Percentiles rank a stretch among this genome's conserved stretches.
Evolutionary conservation across 2,329 filamentous ascomycete species (phyloP).

Genomic region (Epichloe festucae): DNA sequence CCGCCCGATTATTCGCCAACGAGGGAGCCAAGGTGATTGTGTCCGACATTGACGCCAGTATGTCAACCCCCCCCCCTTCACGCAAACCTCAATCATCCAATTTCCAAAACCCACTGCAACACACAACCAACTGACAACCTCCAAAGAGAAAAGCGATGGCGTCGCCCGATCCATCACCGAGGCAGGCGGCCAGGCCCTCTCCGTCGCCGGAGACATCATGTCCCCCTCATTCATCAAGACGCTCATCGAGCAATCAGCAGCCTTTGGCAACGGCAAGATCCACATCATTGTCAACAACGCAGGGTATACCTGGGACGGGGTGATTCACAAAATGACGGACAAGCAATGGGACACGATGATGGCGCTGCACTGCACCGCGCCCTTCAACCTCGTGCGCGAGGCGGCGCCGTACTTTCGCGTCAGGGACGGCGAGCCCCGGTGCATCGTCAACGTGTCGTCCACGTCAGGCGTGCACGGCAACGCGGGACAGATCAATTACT

Average conservation of each 20-base stretch:
- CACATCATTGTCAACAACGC: conserved; percentile 89
- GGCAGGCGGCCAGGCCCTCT: conserved; percentile 53
- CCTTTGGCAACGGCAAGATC: conserved; percentile 77
- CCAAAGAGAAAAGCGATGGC: conserved; percentile 43
- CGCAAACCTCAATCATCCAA: no score
- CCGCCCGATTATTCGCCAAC: conserved; percentile 69
- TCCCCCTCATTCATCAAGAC: conserved; percentile 55
- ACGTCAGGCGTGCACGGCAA: conserved; percentile 78
- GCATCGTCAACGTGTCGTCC: conserved; percentile 72
- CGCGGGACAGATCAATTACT: conserved; percentile 83
- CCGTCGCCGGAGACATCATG: conserved; percentile 65
- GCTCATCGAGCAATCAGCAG: conserved; percentile 62
- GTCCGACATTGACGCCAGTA: conserved; percentile 67
- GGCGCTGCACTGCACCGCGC: conserved; percentile 69
- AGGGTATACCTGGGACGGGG: conserved; percentile 85
- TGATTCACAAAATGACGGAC: conserved; percentile 85
- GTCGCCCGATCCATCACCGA: conserved; percentile 60
- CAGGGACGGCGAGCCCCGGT: conserved; percentile 64
- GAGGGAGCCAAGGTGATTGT: conserved; percentile 78
- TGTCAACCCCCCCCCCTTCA: conserved; percentile 11
- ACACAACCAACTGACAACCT: background rate
- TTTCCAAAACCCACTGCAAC: no score
- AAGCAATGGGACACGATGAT: conserved; percentile 88
- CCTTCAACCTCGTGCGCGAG: conserved; percentile 69
- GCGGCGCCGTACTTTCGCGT: conserved; percentile 82